Evolutionary conservation across 2,329 filamentous ascomycete genomes (phyloP).

Genomic region (Paraphaeosphaeria minitans): DNA sequence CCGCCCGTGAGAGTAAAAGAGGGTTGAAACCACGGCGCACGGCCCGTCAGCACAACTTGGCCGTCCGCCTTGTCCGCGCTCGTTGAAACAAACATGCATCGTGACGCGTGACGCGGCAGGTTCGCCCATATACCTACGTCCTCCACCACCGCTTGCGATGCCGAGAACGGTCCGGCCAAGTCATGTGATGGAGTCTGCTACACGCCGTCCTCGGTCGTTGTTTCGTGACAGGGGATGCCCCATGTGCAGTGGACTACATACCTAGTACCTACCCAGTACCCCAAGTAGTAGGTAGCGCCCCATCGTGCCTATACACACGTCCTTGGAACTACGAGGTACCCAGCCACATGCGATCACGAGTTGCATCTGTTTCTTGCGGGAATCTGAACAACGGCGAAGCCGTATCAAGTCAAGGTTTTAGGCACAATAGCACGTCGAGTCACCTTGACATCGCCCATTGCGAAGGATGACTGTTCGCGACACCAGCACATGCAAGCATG

Average conservation of each 20-base stretch:
- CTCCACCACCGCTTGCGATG: not conserved
- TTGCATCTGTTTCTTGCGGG: too few relatives aligned
- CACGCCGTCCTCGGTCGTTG: not conserved
- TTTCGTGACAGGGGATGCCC: not conserved
- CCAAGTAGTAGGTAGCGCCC: too few relatives aligned
- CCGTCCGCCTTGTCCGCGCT: conserved; percentile 7
- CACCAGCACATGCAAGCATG: not conserved
- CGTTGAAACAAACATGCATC: conserved; percentile 7
- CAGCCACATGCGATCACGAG: too few relatives aligned
- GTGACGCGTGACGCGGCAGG: not conserved
- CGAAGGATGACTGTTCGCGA: not conserved
- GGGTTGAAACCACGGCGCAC: not conserved
- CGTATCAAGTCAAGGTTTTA: too few relatives aligned
- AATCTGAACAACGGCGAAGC: too few relatives aligned
- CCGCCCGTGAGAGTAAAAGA: not conserved
- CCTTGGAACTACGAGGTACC: too few relatives aligned
- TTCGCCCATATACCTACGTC: not conserved
- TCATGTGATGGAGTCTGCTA: not conserved
- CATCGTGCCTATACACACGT: too few relatives aligned
- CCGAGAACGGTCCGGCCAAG: not conserved
- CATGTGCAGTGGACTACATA: too few relatives aligned
- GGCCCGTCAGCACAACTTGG: not conserved
- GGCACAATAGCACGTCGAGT: too few relatives aligned
- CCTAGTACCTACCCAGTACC: too few relatives aligned
- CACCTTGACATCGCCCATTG: not conserved